These are phyloP conservation scores for Apiotrichum brassicae DNA, from an alignment of 1,284 basidiomycete genomes.

Conservation along the genomic window DNA sequence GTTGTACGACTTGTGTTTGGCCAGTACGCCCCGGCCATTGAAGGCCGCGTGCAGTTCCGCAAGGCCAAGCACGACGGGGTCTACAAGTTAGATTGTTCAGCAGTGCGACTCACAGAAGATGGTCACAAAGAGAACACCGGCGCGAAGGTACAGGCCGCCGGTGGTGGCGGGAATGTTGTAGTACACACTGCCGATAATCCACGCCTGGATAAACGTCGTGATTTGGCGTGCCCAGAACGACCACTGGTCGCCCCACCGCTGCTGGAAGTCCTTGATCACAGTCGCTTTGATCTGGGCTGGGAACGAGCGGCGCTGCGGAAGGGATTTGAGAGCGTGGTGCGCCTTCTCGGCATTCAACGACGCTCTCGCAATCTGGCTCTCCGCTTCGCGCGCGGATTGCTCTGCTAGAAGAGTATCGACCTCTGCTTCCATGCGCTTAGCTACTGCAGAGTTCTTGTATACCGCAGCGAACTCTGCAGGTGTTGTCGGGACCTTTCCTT, in stretches of 20 bases:
- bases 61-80: slow-evolving; percentile 49
- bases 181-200: slow-evolving; percentile 64
- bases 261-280: slow-evolving; percentile 36
- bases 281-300: slow-evolving; percentile 35
- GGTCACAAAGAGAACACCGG: slow-evolving; percentile 56
- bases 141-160: slow-evolving; percentile 59
- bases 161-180: slow-evolving; percentile 58
- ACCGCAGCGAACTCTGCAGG: slow-evolving; percentile 51
- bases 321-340: slow-evolving; percentile 10
- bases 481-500: slow-evolving; percentile 50
- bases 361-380: slow-evolving; percentile 23
- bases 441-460: slow-evolving; percentile 30
- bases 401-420: slow-evolving; percentile 30
- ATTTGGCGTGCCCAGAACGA: slow-evolving; percentile 34
- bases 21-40: slow-evolving; percentile 64
- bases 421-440: slow-evolving; percentile 29
- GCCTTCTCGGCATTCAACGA: slow-evolving; percentile 27
- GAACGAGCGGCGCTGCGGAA: slow-evolving; percentile 26
- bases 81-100: not conserved
- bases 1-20: slow-evolving; percentile 50
- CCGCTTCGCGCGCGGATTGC: slow-evolving; percentile 11
- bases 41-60: slow-evolving; percentile 69
- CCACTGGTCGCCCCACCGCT: slow-evolving; percentile 36
- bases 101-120: slow-evolving; percentile 30
- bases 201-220: slow-evolving; percentile 30